Conservation (phyloP, 305 asterid species). For the Fraxinus dipetala region DNA sequence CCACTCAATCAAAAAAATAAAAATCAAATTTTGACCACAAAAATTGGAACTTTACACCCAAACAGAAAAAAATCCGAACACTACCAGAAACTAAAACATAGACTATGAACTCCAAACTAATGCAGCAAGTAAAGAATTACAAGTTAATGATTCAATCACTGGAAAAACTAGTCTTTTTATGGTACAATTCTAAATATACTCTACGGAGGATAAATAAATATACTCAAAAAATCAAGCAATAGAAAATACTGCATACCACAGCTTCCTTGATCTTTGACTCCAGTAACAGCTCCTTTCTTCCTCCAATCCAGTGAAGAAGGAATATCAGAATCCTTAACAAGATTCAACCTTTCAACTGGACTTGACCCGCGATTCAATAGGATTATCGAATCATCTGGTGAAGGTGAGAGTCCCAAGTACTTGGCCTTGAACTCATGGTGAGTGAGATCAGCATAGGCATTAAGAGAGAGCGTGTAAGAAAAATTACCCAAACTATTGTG, state of each 20-base stretch:
- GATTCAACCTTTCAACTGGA: slow-evolving; percentile 20
- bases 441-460: slow-evolving; percentile 85
- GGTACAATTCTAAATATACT: neutral
- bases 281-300: slow-evolving; percentile 70
- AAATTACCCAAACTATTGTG: slow-evolving; percentile 57
- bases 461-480: slow-evolving; percentile 63
- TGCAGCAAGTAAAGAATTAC: neutral
- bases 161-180: neutral
- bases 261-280: slow-evolving; percentile 81
- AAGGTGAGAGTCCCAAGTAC: slow-evolving; percentile 64
- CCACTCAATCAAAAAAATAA: neutral
- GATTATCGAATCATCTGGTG: slow-evolving; percentile 41
- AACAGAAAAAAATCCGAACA: neutral
- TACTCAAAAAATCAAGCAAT: neutral
- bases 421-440: slow-evolving; percentile 67
- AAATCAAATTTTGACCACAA: no score
- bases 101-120: neutral
- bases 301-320: slow-evolving; percentile 87
- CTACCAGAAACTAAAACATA: neutral
- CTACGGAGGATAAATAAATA: neutral
- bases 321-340: slow-evolving; percentile 34
- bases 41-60: no score
- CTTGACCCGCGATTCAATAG: slow-evolving; percentile 50
- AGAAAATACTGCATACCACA: slow-evolving; percentile 55
- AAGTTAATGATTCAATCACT: neutral